phyloP scores from a whole-genome alignment of 2,329 filamentous ascomycete species.

The Myriosclerotinia curreyana region DNA sequence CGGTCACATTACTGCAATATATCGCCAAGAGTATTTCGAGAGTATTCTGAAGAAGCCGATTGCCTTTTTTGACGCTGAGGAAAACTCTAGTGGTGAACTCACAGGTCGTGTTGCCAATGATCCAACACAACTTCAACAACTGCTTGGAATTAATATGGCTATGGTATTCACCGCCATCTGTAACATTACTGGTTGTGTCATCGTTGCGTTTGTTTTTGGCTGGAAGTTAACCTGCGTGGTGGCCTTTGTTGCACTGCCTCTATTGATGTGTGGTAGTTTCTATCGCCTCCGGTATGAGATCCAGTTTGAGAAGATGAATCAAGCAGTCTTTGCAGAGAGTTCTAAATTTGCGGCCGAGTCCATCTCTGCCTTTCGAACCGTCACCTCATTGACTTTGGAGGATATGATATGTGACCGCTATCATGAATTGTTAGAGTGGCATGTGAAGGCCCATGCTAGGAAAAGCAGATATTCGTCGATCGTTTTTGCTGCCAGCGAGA shows the following conservation, averaged over 20 bases:
- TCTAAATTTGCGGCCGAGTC: constrained; percentile 63
- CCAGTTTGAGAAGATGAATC: constrained; percentile 57
- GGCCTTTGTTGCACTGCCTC: constrained; percentile 55
- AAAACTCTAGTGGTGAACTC: constrained; percentile 49
- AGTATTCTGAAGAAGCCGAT: constrained; percentile 45
- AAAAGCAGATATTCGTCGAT: constrained; percentile 49
- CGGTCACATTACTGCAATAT: constrained; percentile 35
- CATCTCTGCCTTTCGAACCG: constrained; percentile 60
- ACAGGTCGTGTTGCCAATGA: constrained; percentile 48
- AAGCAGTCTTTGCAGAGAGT: constrained; percentile 56
- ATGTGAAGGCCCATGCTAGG: constrained; percentile 48
- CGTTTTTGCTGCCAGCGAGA: constrained; percentile 54
- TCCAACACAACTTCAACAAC: constrained; percentile 49
- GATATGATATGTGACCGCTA: constrained; percentile 53
- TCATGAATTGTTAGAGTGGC: constrained; percentile 45
- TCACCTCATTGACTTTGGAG: constrained; percentile 60
- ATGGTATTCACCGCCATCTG: constrained; percentile 62
- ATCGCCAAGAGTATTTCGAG: constrained; percentile 47
- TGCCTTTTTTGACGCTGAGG: constrained; percentile 45
- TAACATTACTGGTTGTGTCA: constrained; percentile 60
- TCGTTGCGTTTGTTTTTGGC: constrained; percentile 67
- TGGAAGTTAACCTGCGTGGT: constrained; percentile 74
- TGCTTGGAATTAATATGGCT: constrained; percentile 49
- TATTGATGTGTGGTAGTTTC: constrained; percentile 47
- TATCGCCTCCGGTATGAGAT: constrained; percentile 52